These are phyloP conservation scores for Saturnispora galanensis DNA, from an alignment of 805 yeast genomes.

Conservation along the genomic window DNA sequence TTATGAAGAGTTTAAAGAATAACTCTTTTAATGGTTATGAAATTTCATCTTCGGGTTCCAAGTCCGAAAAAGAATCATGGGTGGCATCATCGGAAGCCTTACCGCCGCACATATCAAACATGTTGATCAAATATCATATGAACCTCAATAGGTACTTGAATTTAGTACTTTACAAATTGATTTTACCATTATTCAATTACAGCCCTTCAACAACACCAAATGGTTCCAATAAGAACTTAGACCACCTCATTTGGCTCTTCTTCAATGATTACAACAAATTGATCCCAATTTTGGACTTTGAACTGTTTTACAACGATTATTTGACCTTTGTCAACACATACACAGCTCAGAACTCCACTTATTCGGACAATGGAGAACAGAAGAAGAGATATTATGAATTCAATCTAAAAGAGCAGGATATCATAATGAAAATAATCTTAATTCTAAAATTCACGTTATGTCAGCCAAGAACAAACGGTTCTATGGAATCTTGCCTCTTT, in stretches of 20 bases:
- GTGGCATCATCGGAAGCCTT: not conserved
- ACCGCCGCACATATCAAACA: conserved; percentile 7
- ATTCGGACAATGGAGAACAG: conserved; percentile 35
- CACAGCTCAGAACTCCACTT: conserved; percentile 22
- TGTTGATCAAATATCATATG: conserved; percentile 27
- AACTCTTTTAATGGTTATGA: conserved; percentile 25
- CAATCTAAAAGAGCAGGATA: conserved; percentile 24
- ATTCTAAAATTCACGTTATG: conserved; percentile 40
- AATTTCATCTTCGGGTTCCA: not conserved
- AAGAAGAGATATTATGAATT: conserved; percentile 29
- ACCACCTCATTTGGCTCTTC: conserved; percentile 37
- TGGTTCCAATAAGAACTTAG: conserved; percentile 27
- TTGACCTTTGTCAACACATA: conserved; percentile 37
- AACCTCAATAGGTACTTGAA: conserved; percentile 28
- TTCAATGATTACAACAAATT: conserved; percentile 44
- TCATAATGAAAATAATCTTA: conserved; percentile 42
- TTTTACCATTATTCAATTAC: conserved; percentile 23
- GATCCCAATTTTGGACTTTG: conserved; percentile 46
- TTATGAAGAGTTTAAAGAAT: conserved; percentile 17
- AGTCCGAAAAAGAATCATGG: conserved; percentile 1
- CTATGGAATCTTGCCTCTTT: conserved; percentile 14
- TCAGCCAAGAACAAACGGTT: conserved; percentile 24
- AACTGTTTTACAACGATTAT: conserved; percentile 42
- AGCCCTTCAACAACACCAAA: conserved; percentile 1
- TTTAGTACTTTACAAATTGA: conserved; percentile 25